A percentile compares a stretch with the other conserved stretches of the same genome.
Evolutionary conservation across 1,139 yeast genomes (phyloP).

Genomic region (Magnusiomyces tetraspermus): DNA sequence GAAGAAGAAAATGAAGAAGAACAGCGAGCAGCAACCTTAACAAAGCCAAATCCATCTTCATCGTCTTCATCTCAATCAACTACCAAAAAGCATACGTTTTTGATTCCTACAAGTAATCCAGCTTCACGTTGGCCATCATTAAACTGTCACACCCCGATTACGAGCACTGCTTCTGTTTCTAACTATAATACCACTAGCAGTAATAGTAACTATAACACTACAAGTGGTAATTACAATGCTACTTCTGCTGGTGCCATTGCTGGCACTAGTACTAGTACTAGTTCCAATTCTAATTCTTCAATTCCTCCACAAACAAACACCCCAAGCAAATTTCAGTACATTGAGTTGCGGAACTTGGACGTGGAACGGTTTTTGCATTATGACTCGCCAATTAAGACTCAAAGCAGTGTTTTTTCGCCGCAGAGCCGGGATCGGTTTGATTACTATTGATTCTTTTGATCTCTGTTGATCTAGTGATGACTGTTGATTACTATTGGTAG

Average conservation of each 20-base stretch:
- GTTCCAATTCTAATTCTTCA: neutral
- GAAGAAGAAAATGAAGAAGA: conserved; percentile 9
- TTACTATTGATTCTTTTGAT: neutral
- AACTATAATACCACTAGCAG: too few relatives aligned
- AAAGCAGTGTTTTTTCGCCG: conserved; percentile 22
- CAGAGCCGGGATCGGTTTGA: conserved; percentile 13
- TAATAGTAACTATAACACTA: too few relatives aligned
- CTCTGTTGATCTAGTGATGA: neutral
- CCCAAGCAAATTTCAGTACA: neutral
- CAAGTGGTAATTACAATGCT: too few relatives aligned
- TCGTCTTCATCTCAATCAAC: neutral
- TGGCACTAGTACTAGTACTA: too few relatives aligned
- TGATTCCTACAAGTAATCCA: neutral
- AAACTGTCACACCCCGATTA: too few relatives aligned
- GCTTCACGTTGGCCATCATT: too few relatives aligned
- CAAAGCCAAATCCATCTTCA: neutral
- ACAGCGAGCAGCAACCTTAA: neutral
- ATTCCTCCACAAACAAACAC: neutral
- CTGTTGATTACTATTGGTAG: too few relatives aligned
- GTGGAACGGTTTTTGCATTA: conserved; percentile 16
- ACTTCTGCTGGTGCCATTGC: too few relatives aligned
- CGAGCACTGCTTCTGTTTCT: too few relatives aligned
- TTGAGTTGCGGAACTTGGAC: conserved; percentile 11
- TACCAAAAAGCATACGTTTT: neutral
- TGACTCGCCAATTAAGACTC: conserved; percentile 28